phyloP scores from a whole-genome alignment of 768 basidiomycete species.

The Trametes maxima region DNA sequence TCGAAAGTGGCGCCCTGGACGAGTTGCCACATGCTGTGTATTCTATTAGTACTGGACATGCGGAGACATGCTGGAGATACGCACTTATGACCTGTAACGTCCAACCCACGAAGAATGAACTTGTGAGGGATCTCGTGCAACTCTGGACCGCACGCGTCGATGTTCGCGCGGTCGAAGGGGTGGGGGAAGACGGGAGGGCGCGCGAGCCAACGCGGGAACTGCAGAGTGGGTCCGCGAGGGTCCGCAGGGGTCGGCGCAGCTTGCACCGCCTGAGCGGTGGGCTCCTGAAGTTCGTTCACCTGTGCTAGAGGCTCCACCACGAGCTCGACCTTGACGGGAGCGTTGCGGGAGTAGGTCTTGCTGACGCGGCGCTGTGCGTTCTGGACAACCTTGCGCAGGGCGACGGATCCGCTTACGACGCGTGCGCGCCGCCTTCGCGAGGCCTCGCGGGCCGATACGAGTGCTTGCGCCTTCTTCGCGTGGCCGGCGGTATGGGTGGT shows the following conservation, averaged over 20 bases:
- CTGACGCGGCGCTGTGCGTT: slow-evolving; percentile 21
- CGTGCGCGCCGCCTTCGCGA: slow-evolving; percentile 26
- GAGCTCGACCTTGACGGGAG: slow-evolving; percentile 8
- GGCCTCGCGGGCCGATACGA: slow-evolving; percentile 23
- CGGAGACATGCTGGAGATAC: not conserved
- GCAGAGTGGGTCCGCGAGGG: slow-evolving; percentile 40
- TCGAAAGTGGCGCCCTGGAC: slow-evolving; percentile 9
- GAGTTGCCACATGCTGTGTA: slow-evolving; percentile 25
- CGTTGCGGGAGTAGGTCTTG: slow-evolving; percentile 7
- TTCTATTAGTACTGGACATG: not conserved
- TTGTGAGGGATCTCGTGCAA: slow-evolving; percentile 57
- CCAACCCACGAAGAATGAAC: slow-evolving; percentile 59
- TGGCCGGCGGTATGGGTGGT: slow-evolving; percentile 1
- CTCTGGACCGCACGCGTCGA: slow-evolving; percentile 55
- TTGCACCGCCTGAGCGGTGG: not conserved
- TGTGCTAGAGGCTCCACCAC: not conserved
- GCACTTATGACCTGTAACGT: slow-evolving; percentile 47
- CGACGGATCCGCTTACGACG: slow-evolving; percentile 18
- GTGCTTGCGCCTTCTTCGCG: slow-evolving; percentile 20
- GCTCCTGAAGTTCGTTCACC: not conserved
- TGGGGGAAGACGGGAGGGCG: slow-evolving; percentile 53
- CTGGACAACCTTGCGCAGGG: slow-evolving; percentile 19
- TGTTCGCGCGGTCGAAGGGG: slow-evolving; percentile 57
- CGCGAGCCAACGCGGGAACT: slow-evolving; percentile 70
- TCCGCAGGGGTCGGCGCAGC: slow-evolving; percentile 31